Percentiles rank a stretch among this genome's conserved stretches.
Conservation (phyloP, 2,329 filamentous ascomycete species). For the Neoascochyta sp. region DNA sequence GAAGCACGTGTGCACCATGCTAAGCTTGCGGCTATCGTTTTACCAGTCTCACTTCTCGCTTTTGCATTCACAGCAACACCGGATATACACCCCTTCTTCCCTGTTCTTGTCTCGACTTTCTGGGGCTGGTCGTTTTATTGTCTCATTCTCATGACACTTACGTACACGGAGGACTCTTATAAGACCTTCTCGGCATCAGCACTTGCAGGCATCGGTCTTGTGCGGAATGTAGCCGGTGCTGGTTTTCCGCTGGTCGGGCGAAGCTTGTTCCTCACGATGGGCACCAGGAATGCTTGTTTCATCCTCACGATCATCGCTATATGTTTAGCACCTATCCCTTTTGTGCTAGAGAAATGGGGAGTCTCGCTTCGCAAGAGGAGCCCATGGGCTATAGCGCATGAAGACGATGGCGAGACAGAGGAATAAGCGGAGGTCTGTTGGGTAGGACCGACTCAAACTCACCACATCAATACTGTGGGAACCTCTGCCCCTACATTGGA, state of each 20-base stretch:
- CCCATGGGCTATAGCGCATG: conserved; percentile 40
- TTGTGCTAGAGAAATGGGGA: conserved; percentile 34
- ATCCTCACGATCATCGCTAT: conserved; percentile 29
- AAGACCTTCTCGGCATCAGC: conserved; percentile 44
- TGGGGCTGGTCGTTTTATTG: conserved; percentile 53
- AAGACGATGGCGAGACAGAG: conserved; percentile 29
- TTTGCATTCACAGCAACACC: conserved; percentile 36
- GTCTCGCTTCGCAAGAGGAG: conserved; percentile 35
- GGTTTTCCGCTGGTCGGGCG: conserved; percentile 33
- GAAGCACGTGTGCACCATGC: conserved; percentile 44
- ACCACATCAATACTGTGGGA: not conserved
- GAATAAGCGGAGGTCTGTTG: no score
- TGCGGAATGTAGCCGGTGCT: conserved; percentile 39
- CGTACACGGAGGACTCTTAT: conserved; percentile 50
- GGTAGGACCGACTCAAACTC: no score
- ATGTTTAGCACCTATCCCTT: conserved; percentile 31
- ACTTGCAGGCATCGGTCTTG: conserved; percentile 41
- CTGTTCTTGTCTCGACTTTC: conserved; percentile 48
- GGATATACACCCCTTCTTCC: conserved; percentile 39
- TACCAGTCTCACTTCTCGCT: conserved; percentile 34
- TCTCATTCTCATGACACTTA: conserved; percentile 50
- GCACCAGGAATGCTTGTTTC: conserved; percentile 30
- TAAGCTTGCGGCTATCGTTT: conserved; percentile 40
- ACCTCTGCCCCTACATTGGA: no score
- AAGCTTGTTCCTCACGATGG: conserved; percentile 27